These are phyloP conservation scores for Cladosporium sp. DNA, from an alignment of 2,329 filamentous ascomycete species.

Conservation along the genomic window DNA sequence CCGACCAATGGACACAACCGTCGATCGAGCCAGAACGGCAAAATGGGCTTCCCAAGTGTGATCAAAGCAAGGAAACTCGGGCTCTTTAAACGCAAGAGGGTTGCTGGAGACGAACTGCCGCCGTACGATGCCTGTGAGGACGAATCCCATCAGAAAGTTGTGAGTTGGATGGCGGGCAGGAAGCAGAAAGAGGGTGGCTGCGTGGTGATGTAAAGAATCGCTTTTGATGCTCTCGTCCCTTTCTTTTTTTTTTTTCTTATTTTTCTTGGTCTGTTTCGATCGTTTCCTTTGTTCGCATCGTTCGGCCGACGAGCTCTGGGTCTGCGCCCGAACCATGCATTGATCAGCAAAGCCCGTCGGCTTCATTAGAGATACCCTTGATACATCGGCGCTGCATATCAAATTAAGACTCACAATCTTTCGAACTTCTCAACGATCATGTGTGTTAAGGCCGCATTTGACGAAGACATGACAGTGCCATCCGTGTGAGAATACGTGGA, in stretches of 20 bases:
- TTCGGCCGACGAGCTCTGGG: too few relatives aligned
- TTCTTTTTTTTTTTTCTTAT: neutral
- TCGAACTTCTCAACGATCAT: too few relatives aligned
- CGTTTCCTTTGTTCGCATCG: neutral
- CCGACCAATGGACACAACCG: neutral
- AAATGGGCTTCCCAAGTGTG: conserved; percentile 19
- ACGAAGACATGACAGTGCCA: too few relatives aligned
- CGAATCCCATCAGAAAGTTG: neutral
- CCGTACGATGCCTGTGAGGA: neutral
- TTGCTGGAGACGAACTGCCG: neutral
- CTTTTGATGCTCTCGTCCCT: neutral
- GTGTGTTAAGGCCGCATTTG: too few relatives aligned
- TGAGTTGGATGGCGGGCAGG: conserved; percentile 3
- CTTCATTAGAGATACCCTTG: conserved; percentile 5
- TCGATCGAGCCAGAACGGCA: conserved; percentile 9
- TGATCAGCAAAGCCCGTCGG: neutral
- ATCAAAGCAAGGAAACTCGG: conserved; percentile 24
- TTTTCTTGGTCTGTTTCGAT: neutral
- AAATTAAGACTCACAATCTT: too few relatives aligned
- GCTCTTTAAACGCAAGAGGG: conserved; percentile 18
- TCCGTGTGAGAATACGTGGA: conserved; percentile 53
- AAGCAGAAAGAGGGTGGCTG: neutral
- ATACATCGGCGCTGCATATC: neutral
- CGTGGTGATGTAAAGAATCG: conserved; percentile 1
- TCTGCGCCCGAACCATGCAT: neutral